These are phyloP conservation scores for Venturia carpophila DNA, from an alignment of 2,329 filamentous ascomycete genomes.

Conservation along the genomic window DNA sequence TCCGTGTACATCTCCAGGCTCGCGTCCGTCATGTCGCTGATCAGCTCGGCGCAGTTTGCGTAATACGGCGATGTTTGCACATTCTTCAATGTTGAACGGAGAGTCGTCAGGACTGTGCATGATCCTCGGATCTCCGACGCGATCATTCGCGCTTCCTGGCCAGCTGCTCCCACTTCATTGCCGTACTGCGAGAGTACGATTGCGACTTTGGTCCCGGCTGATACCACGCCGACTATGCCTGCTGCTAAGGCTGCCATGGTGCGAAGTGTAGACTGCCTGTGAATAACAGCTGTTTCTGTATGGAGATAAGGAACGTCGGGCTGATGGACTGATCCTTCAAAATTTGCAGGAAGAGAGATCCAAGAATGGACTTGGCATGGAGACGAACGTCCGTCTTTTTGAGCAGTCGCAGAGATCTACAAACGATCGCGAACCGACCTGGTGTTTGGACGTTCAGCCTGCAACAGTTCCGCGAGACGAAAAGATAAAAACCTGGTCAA, in stretches of 20 bases:
- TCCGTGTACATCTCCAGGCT: constrained; percentile 25
- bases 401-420: not conserved
- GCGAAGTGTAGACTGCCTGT: not conserved
- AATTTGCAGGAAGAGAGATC: not conserved
- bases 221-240: constrained; percentile 25
- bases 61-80: constrained; percentile 22
- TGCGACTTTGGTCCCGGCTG: constrained; percentile 24
- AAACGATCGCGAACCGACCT: not conserved
- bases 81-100: constrained; percentile 21
- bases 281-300: not conserved
- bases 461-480: not conserved
- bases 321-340: too few relatives aligned
- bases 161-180: constrained; percentile 23
- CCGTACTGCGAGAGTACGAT: constrained; percentile 24
- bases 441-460: not conserved
- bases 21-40: constrained; percentile 22
- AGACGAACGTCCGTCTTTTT: not conserved
- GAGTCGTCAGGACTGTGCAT: constrained; percentile 23
- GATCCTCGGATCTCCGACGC: constrained; percentile 23
- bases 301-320: not conserved
- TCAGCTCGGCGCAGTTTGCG: constrained; percentile 22
- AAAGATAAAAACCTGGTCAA: not conserved
- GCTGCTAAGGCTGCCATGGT: constrained; percentile 24
- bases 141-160: constrained; percentile 24
- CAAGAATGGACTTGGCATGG: not conserved